phyloP scores from a whole-genome alignment of 306 rosid genomes.

The Gillenia trifoliata region DNA sequence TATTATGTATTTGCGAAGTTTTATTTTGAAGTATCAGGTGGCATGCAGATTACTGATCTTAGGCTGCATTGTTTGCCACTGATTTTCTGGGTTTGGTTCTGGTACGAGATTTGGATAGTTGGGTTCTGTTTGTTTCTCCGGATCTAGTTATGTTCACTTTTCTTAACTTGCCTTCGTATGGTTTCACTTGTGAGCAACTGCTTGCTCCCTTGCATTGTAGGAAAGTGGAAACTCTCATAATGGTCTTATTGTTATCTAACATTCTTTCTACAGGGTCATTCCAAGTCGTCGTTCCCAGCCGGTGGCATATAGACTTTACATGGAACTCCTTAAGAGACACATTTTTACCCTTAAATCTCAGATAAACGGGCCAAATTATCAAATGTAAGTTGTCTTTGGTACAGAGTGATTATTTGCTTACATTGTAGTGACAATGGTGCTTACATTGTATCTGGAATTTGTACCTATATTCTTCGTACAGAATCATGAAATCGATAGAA shows the following conservation, averaged over 20 bases:
- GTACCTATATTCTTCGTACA: slow-evolving; percentile 35
- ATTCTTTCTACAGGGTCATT: slow-evolving; percentile 60
- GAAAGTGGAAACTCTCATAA: background rate
- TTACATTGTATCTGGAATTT: slow-evolving; percentile 18
- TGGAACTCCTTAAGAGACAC: slow-evolving; percentile 79
- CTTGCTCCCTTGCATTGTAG: background rate
- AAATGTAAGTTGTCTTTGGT: slow-evolving; percentile 40
- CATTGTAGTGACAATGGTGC: background rate
- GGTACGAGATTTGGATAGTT: background rate
- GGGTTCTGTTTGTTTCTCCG: background rate
- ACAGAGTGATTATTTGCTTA: background rate
- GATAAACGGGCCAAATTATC: slow-evolving; percentile 57
- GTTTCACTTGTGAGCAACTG: background rate
- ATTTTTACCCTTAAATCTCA: slow-evolving; percentile 68
- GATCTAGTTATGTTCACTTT: background rate
- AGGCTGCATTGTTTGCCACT: background rate
- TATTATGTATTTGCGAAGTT: background rate
- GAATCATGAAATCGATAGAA: slow-evolving; percentile 81
- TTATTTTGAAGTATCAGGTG: background rate
- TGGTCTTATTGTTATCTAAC: background rate
- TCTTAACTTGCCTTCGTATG: background rate
- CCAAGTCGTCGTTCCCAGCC: slow-evolving; percentile 74
- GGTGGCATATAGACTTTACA: slow-evolving; percentile 73
- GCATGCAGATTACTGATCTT: background rate
- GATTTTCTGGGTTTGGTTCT: background rate